Evolutionary conservation across 2,329 filamentous ascomycete species (phyloP).

Genomic region (Colletotrichum sp.): DNA sequence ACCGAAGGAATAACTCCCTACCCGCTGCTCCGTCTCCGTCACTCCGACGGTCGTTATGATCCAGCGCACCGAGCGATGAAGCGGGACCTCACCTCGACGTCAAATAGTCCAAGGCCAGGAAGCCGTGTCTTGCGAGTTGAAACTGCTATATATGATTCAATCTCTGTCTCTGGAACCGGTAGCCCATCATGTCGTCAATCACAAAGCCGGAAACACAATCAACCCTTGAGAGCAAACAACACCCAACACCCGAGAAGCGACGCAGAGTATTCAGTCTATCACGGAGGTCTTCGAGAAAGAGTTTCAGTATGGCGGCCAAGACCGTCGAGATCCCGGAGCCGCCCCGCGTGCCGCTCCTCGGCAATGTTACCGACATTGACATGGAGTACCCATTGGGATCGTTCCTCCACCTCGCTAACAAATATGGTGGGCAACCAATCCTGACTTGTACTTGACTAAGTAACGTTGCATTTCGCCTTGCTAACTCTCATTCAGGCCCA

Average conservation of each 20-base stretch:
- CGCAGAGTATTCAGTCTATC: constrained; percentile 7
- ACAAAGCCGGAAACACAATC: background rate
- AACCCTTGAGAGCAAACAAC: background rate
- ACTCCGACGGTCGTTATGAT: background rate
- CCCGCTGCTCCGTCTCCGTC: background rate
- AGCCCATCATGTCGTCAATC: background rate
- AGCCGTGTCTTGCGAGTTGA: background rate
- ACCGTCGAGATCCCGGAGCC: constrained; percentile 43
- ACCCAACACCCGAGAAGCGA: background rate
- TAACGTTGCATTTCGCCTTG: background rate
- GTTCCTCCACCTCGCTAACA: constrained; percentile 62
- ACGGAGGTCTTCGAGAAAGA: background rate
- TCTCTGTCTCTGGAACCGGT: background rate
- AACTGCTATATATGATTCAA: background rate
- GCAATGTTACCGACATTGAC: constrained; percentile 70
- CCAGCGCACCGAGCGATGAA: background rate
- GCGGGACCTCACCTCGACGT: background rate
- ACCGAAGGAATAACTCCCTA: background rate
- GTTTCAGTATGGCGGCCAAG: constrained; percentile 21
- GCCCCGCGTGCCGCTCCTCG: constrained; percentile 66
- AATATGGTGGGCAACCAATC: constrained; percentile 58
- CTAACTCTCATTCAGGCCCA: constrained; percentile 45
- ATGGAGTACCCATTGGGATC: constrained; percentile 59
- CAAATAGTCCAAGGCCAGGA: background rate
- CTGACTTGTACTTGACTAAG: background rate